Evolutionary conservation across 192 early-diverging fungal species (phyloP).

Genomic region (Umbelopsis vinacea): DNA sequence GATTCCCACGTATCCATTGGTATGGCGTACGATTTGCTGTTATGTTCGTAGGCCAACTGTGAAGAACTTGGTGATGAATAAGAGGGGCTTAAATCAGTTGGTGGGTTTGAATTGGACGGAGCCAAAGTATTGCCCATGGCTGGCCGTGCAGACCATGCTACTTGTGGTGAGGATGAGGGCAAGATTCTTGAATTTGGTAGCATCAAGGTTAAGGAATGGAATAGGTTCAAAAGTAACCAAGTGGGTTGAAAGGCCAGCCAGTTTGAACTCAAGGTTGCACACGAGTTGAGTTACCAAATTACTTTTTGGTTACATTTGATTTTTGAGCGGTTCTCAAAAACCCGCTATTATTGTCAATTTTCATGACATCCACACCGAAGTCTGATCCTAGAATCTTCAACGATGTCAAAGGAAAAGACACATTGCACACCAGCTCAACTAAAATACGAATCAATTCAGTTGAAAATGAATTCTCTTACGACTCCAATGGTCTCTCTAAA

Average conservation of each 20-base stretch:
- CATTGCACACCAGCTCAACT: background rate
- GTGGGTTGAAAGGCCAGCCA: background rate
- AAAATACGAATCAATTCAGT: background rate
- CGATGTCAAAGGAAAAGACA: background rate
- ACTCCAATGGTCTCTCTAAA: background rate
- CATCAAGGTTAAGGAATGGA: conserved; percentile 12
- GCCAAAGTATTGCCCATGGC: background rate
- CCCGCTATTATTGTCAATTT: background rate
- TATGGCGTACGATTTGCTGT: background rate
- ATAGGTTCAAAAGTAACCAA: background rate
- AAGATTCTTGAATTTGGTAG: conserved; percentile 19
- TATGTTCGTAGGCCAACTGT: background rate
- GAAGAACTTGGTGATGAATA: conserved; percentile 12
- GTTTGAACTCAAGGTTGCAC: background rate
- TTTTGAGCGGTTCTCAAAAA: conserved; percentile 1
- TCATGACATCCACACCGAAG: conserved; percentile 6
- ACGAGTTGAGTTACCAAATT: conserved; percentile 9
- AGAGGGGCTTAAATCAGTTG: conserved; percentile 4
- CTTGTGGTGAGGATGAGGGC: conserved; percentile 13
- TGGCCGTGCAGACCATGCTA: conserved; percentile 5
- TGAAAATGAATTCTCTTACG: no score
- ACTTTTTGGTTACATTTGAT: conserved; percentile 1
- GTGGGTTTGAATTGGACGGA: conserved; percentile 6
- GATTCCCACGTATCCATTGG: background rate
- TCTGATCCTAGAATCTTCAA: background rate